Evolutionary conservation across 1,139 yeast species (phyloP).

Genomic region (Entelexis sorbosivorans): DNA sequence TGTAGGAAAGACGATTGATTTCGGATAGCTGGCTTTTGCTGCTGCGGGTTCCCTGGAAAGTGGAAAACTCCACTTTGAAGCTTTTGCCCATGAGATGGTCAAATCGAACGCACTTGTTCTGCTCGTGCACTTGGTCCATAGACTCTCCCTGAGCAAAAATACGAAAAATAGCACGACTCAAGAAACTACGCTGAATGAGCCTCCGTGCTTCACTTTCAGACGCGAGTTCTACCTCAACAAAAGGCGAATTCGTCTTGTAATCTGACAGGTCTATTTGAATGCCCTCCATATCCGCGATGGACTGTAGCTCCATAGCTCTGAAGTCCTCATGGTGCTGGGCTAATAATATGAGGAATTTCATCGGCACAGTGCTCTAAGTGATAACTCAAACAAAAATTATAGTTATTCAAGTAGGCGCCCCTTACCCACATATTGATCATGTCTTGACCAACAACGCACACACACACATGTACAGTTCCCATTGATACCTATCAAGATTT

Average conservation of each 20-base stretch:
- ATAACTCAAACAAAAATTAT: not conserved
- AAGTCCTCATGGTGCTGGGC: constrained; percentile 79
- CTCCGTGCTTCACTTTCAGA: constrained; percentile 55
- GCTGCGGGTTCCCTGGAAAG: constrained; percentile 58
- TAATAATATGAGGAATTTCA: constrained; percentile 58
- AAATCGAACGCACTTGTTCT: constrained; percentile 32
- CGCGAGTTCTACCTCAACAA: constrained; percentile 53
- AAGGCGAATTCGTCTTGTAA: constrained; percentile 55
- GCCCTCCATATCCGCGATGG: constrained; percentile 57
- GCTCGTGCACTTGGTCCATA: constrained; percentile 47
- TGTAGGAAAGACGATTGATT: constrained; percentile 61
- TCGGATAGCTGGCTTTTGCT: constrained; percentile 46
- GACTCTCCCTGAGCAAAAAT: constrained; percentile 65
- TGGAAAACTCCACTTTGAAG: constrained; percentile 73
- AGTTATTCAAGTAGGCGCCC: too few relatives aligned
- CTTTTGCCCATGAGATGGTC: constrained; percentile 29
- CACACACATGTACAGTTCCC: too few relatives aligned
- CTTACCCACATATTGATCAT: too few relatives aligned
- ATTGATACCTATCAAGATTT: too few relatives aligned
- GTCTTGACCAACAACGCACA: too few relatives aligned
- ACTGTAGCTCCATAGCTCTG: constrained; percentile 70
- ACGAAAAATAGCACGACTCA: constrained; percentile 70
- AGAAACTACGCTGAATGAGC: constrained; percentile 55
- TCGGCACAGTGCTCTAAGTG: constrained; percentile 5
- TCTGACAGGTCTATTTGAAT: constrained; percentile 49